Conservation (phyloP, 176 grass and related monocot species). For the Carex parvula region DNA sequence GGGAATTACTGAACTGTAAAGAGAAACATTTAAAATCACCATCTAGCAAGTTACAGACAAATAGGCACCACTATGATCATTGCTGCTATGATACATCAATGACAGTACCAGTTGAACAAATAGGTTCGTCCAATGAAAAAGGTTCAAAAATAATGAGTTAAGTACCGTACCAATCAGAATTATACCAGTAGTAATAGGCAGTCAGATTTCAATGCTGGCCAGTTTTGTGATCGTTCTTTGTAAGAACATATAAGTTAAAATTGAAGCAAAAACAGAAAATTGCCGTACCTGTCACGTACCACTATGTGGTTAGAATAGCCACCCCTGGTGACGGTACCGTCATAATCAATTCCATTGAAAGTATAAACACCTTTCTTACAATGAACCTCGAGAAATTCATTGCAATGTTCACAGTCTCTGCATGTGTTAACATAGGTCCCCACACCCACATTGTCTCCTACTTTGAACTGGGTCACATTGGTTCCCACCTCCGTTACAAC, state of each 20-base stretch:
- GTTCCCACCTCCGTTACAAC: conserved; percentile 62
- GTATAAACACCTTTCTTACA: conserved; percentile 41
- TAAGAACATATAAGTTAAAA: not conserved
- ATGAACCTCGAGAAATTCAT: conserved; percentile 44
- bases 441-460: conserved; percentile 59
- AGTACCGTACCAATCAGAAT: not conserved
- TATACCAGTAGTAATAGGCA: not conserved
- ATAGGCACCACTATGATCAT: not conserved
- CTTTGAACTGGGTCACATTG: conserved; percentile 46
- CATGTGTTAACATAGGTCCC: conserved; percentile 70
- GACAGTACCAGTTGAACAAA: not conserved
- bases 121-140: not conserved
- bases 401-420: conserved; percentile 49
- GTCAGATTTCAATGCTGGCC: not conserved
- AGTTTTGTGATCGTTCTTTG: not conserved
- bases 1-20: not conserved
- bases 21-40: not conserved
- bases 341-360: conserved; percentile 56
- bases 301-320: conserved; percentile 81
- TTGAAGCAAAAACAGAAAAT: not conserved
- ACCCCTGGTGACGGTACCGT: conserved; percentile 68
- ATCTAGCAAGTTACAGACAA: not conserved
- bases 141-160: not conserved
- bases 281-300: conserved; percentile 56
- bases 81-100: not conserved